Percentiles rank a stretch among this genome's conserved stretches.
Evolutionary conservation across 2,329 filamentous ascomycete genomes (phyloP).

Genomic region (Biscogniauxia mediterranea): DNA sequence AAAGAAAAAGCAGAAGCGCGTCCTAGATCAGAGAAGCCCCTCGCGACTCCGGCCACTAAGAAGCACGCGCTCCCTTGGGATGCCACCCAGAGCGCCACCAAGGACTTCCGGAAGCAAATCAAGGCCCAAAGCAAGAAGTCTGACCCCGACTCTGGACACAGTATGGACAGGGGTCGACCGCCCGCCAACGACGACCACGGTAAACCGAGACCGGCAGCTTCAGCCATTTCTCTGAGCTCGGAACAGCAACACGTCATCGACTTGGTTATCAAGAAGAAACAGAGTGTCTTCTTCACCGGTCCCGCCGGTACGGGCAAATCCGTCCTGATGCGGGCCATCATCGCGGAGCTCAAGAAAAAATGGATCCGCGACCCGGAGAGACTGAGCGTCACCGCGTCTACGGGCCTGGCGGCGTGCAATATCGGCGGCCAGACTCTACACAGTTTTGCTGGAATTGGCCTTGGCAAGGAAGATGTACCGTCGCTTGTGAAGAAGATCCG

Average conservation of each 20-base stretch:
- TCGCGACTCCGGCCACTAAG: conserved; percentile 35
- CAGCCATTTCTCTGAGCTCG: conserved; percentile 52
- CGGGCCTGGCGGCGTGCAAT: conserved; percentile 92
- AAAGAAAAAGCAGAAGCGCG: conserved; percentile 33
- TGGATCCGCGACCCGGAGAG: conserved; percentile 70
- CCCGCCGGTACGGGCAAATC: conserved; percentile 97
- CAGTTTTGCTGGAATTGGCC: conserved; percentile 91
- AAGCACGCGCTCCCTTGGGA: conserved; percentile 60
- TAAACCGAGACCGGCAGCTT: conserved; percentile 36
- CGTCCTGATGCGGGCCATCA: conserved; percentile 90
- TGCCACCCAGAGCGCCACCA: conserved; percentile 68
- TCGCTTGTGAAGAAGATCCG: conserved; percentile 73
- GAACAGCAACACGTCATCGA: conserved; percentile 37
- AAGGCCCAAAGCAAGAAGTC: conserved; percentile 59
- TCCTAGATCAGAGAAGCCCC: conserved; percentile 28
- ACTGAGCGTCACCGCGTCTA: conserved; percentile 92
- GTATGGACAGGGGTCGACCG: conserved; percentile 44
- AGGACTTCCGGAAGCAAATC: conserved; percentile 74
- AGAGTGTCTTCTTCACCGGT: conserved; percentile 97
- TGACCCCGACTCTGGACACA: conserved; percentile 38
- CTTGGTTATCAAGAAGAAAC: conserved; percentile 73
- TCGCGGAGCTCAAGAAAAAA: conserved; percentile 74
- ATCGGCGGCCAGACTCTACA: conserved; percentile 94
- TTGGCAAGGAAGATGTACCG: conserved; percentile 66
- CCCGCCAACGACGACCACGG: conserved; percentile 38